Conservation (phyloP, 805 yeast genomes). For the Saccharomycopsis sp. region DNA sequence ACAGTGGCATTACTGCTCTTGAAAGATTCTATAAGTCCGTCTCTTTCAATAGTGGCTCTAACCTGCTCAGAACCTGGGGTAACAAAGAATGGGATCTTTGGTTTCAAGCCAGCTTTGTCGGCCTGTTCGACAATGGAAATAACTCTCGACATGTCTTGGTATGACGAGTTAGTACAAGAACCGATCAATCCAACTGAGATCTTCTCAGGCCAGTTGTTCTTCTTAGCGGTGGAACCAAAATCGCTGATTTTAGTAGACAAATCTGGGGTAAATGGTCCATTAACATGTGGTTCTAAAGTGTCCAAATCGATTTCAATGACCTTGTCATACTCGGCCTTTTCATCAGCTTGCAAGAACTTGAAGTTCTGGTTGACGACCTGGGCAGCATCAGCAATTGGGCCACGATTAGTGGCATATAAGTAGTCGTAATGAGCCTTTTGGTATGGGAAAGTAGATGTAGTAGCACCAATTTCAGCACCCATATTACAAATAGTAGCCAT, state of each 20-base stretch:
- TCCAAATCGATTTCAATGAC: slow-evolving; percentile 83
- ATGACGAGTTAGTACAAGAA: slow-evolving; percentile 96
- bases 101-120: slow-evolving; percentile 73
- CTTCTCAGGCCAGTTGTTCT: slow-evolving; percentile 77
- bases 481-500: slow-evolving; percentile 99
- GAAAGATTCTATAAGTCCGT: slow-evolving; percentile 78
- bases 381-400: slow-evolving; percentile 76
- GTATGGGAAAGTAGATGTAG: slow-evolving; percentile 96
- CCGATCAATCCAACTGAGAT: slow-evolving; percentile 95
- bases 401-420: slow-evolving; percentile 78
- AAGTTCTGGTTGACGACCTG: slow-evolving; percentile 49
- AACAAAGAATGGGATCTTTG: slow-evolving; percentile 87
- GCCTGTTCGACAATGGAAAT: slow-evolving; percentile 89
- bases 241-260: slow-evolving; percentile 86
- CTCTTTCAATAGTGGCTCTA: slow-evolving; percentile 94
- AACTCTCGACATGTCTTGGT: slow-evolving; percentile 97
- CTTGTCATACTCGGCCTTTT: slow-evolving; percentile 85
- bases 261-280: slow-evolving; percentile 99
- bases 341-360: slow-evolving; percentile 74
- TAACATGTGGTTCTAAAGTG: slow-evolving; percentile 87
- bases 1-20: slow-evolving; percentile 86
- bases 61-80: slow-evolving; percentile 99
- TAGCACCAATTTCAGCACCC: slow-evolving; percentile 99
- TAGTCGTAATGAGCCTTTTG: slow-evolving; percentile 64
- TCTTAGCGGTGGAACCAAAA: slow-evolving; percentile 63